Percentiles rank a stretch among this genome's conserved stretches.
These are phyloP conservation scores for Dryadomyces quercus-mongolicae DNA, from an alignment of 2,329 filamentous ascomycete genomes.

Conservation along the genomic window DNA sequence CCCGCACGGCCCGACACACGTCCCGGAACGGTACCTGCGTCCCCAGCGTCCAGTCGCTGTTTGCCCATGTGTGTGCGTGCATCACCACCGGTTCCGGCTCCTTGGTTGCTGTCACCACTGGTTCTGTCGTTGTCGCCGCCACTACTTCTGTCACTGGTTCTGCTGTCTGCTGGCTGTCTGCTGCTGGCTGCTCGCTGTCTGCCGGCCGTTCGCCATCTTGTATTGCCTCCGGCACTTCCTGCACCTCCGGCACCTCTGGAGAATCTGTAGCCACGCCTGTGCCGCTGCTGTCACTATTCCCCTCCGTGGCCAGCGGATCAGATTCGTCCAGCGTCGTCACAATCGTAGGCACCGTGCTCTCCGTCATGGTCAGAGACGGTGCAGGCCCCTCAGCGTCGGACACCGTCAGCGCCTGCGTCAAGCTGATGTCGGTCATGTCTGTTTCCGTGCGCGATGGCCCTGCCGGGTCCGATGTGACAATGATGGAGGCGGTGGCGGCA, in stretches of 20 bases:
- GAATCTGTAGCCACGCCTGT: conserved; percentile 5
- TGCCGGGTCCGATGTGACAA: background rate
- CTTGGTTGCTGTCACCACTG: background rate
- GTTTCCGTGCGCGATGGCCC: background rate
- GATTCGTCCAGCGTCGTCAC: background rate
- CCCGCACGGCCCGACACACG: conserved; percentile 68
- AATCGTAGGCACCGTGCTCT: background rate
- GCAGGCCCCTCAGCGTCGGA: background rate
- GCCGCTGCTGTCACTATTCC: background rate
- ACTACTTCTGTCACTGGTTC: background rate
- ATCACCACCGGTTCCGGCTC: background rate
- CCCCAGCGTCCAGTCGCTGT: conserved; percentile 61
- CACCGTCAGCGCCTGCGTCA: too few species aligned
- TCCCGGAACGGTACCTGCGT: conserved; percentile 77
- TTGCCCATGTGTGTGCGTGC: conserved; percentile 44
- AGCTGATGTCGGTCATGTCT: too few species aligned
- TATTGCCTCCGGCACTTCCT: conserved; percentile 2
- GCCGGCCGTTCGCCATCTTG: background rate
- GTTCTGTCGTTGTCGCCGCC: too few species aligned
- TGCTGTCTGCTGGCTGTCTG: too few species aligned
- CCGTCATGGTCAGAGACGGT: background rate
- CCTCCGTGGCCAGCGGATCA: background rate
- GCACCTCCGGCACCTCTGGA: too few species aligned
- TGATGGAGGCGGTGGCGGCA: background rate
- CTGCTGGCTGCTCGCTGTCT: background rate